phyloP scores from a whole-genome alignment of 768 basidiomycete species.

The Leccinum ochraceum region DNA sequence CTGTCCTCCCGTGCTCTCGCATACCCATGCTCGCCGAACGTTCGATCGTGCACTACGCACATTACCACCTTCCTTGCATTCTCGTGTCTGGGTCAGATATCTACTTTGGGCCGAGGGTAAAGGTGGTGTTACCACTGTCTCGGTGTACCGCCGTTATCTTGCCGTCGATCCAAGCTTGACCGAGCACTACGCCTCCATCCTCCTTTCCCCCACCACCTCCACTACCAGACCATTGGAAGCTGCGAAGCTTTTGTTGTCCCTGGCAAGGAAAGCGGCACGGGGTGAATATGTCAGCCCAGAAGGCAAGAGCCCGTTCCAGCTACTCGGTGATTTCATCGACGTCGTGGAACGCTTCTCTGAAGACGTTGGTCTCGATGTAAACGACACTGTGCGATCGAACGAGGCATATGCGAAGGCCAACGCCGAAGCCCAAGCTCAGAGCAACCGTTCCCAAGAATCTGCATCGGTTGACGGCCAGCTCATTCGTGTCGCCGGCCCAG shows the following conservation, averaged over 20 bases:
- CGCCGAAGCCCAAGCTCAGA: conserved; percentile 41
- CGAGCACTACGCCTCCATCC: conserved; percentile 71
- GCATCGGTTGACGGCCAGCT: conserved; percentile 60
- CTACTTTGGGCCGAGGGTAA: conserved; percentile 87
- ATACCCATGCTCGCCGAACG: conserved; percentile 90
- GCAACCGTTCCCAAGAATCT: conserved; percentile 34
- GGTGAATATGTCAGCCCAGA: conserved; percentile 88
- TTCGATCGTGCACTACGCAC: conserved; percentile 95
- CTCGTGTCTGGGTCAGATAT: conserved; percentile 90
- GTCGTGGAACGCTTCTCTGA: conserved; percentile 89
- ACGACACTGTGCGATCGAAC: conserved; percentile 66
- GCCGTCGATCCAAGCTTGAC: conserved; percentile 78
- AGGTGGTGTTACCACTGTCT: conserved; percentile 76
- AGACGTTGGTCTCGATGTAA: conserved; percentile 86
- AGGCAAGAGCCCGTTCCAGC: conserved; percentile 93
- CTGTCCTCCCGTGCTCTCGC: conserved; percentile 80
- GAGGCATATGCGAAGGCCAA: conserved; percentile 48
- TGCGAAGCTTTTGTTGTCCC: conserved; percentile 81
- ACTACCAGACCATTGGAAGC: conserved; percentile 85
- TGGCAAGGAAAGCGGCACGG: conserved; percentile 81
- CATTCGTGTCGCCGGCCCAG: conserved; percentile 69
- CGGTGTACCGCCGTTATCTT: conserved; percentile 89
- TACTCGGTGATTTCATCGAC: conserved; percentile 90
- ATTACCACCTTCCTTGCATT: conserved; percentile 89
- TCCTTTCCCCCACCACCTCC: conserved; percentile 60